Evolutionary conservation across 768 basidiomycete genomes (phyloP).

Genomic region (Lactarius tabidus): DNA sequence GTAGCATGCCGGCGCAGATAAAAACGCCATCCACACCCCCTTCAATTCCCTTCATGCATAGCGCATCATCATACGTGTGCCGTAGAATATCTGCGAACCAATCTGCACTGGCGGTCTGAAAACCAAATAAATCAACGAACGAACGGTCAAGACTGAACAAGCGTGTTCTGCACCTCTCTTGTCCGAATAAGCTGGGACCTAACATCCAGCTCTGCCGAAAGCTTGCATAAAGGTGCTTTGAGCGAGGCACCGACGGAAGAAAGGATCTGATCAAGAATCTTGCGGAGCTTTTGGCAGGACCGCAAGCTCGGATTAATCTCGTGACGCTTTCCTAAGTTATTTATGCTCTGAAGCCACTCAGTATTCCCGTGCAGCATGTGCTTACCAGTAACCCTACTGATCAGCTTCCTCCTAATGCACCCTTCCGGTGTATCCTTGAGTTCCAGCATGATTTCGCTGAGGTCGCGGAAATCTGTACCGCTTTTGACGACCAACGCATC

Average conservation of each 20-base stretch:
- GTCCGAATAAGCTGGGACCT: conserved; percentile 73
- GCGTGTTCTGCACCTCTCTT: conserved; percentile 49
- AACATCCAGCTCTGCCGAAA: conserved; percentile 63
- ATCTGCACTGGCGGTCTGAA: conserved; percentile 64
- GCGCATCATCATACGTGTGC: conserved; percentile 75
- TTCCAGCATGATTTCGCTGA: conserved; percentile 69
- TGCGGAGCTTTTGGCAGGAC: conserved; percentile 42
- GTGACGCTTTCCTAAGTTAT: conserved; percentile 59
- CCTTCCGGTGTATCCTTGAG: conserved; percentile 56
- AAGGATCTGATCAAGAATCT: conserved; percentile 59
- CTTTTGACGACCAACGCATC: conserved; percentile 77
- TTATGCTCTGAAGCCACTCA: not conserved
- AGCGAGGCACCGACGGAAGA: conserved; percentile 65
- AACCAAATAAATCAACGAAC: conserved; percentile 2
- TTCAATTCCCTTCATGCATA: conserved; percentile 47
- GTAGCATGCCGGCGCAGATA: conserved; percentile 76
- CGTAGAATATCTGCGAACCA: conserved; percentile 84
- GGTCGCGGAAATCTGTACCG: conserved; percentile 85
- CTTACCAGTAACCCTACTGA: conserved; percentile 58
- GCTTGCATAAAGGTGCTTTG: conserved; percentile 72
- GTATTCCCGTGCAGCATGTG: not conserved
- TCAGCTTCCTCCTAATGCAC: conserved; percentile 60
- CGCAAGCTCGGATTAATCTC: conserved; percentile 52
- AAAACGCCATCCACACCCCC: conserved; percentile 77
- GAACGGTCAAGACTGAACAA: not conserved